A percentile compares a stretch with the other conserved stretches of the same genome.
phyloP scores from a whole-genome alignment of 805 yeast genomes.

The Kazachstania martiniae region DNA sequence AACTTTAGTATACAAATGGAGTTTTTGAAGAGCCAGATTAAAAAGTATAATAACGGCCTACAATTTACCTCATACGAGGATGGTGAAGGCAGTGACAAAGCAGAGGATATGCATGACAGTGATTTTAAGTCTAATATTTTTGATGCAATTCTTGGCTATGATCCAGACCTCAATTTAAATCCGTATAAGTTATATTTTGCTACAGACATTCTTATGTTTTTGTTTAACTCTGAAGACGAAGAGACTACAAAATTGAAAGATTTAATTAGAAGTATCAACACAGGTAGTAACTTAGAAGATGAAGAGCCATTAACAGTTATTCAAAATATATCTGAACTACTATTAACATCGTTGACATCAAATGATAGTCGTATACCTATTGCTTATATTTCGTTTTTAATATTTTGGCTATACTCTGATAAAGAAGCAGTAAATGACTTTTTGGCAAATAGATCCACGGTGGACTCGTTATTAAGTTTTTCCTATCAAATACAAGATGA shows the following conservation, averaged over 20 bases:
- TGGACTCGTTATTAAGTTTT: conserved; percentile 59
- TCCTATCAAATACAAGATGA: conserved; percentile 42
- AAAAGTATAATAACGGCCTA: conserved; percentile 26
- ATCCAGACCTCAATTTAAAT: conserved; percentile 58
- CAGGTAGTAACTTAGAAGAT: conserved; percentile 36
- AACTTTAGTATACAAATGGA: conserved; percentile 50
- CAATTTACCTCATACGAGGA: conserved; percentile 9
- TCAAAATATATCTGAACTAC: conserved; percentile 67
- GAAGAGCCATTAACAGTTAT: conserved; percentile 59
- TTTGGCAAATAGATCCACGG: conserved; percentile 51
- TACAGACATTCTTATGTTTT: conserved; percentile 46
- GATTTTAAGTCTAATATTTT: conserved; percentile 42
- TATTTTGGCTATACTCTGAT: conserved; percentile 72
- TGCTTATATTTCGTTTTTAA: conserved; percentile 65
- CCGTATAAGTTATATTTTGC: conserved; percentile 89
- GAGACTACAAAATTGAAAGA: conserved; percentile 41
- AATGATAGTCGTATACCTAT: conserved; percentile 67
- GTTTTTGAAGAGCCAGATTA: conserved; percentile 59
- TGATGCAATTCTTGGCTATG: conserved; percentile 62
- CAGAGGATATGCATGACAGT: conserved; percentile 20
- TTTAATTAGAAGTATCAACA: conserved; percentile 36
- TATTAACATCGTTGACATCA: conserved; percentile 50
- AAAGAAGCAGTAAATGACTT: conserved; percentile 65
- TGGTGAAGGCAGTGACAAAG: neutral
- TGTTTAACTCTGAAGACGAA: conserved; percentile 35